Percentiles rank a stretch among this genome's conserved stretches.
Evolutionary conservation across 306 rosid genomes (phyloP).

Genomic region (Glycyrrhiza uralensis): DNA sequence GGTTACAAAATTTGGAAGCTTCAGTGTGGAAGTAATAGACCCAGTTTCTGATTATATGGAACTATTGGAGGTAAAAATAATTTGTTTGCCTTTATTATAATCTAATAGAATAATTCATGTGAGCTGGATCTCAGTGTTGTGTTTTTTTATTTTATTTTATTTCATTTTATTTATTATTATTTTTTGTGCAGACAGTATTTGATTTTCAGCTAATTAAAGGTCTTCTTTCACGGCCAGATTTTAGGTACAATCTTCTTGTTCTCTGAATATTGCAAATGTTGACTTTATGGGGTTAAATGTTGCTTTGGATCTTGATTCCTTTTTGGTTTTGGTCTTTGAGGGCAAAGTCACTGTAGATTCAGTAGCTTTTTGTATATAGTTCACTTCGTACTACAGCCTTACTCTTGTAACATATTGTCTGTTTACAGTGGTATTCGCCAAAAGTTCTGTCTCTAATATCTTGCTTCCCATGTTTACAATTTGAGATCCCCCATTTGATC

Average conservation of each 20-base stretch:
- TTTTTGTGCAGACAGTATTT: conserved; percentile 71
- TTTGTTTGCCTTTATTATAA: conserved; percentile 4
- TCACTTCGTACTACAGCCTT: not conserved
- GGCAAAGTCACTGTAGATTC: not conserved
- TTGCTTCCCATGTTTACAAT: not conserved
- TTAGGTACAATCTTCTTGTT: conserved; percentile 51
- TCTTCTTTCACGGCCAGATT: conserved; percentile 74
- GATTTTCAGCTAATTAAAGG: conserved; percentile 77
- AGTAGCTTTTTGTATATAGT: not conserved
- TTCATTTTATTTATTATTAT: not conserved
- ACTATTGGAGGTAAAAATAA: conserved; percentile 70
- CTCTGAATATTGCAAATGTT: conserved; percentile 6
- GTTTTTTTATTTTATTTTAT: not conserved
- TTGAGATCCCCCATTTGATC: not conserved
- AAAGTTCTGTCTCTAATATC: not conserved
- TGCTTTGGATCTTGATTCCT: conserved; percentile 6
- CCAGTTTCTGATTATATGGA: conserved; percentile 94
- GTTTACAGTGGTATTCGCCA: not conserved
- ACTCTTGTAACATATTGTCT: not conserved
- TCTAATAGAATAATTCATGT: conserved; percentile 20
- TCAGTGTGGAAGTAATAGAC: conserved; percentile 84
- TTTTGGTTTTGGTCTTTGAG: not conserved
- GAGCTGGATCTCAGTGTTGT: conserved; percentile 23
- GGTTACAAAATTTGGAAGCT: conserved; percentile 68
- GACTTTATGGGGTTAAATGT: not conserved